phyloP scores from a whole-genome alignment of 2,329 filamentous ascomycete species.

The Calonectria pteridis region DNA sequence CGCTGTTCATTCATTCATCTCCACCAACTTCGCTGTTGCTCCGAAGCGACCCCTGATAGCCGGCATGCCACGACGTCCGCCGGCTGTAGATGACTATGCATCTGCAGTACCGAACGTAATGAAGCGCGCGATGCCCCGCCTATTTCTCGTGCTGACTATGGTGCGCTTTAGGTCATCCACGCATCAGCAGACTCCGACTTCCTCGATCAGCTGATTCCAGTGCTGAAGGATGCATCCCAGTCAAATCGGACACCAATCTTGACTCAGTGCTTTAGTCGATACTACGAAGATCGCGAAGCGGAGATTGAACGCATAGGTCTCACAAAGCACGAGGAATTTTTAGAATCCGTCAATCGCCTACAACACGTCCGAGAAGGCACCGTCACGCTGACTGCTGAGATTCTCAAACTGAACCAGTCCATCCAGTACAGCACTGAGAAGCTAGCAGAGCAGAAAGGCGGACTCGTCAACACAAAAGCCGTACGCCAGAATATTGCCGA shows the following conservation, averaged over 20 bases:
- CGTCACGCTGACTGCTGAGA: conserved; percentile 88
- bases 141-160: conserved; percentile 26
- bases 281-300: conserved; percentile 86
- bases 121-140: conserved; percentile 29
- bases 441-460: conserved; percentile 93
- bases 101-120: conserved; percentile 60
- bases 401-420: conserved; percentile 91
- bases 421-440: conserved; percentile 96
- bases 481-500: conserved; percentile 97
- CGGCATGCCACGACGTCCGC: conserved; percentile 60
- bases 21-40: conserved; percentile 20
- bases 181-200: conserved; percentile 94
- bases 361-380: conserved; percentile 92
- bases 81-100: conserved; percentile 61
- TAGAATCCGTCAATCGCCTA: conserved; percentile 93
- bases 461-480: conserved; percentile 89
- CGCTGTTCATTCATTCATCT: conserved; percentile 32
- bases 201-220: conserved; percentile 93
- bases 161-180: conserved; percentile 79
- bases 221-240: conserved; percentile 88
- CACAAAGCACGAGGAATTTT: conserved; percentile 96
- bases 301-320: conserved; percentile 96
- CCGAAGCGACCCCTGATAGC: conserved; percentile 23
- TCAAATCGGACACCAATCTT: conserved; percentile 80
- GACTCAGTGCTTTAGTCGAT: conserved; percentile 77